These are phyloP conservation scores for Hypomyces rosellus DNA, from an alignment of 2,329 filamentous ascomycete genomes.

Conservation along the genomic window DNA sequence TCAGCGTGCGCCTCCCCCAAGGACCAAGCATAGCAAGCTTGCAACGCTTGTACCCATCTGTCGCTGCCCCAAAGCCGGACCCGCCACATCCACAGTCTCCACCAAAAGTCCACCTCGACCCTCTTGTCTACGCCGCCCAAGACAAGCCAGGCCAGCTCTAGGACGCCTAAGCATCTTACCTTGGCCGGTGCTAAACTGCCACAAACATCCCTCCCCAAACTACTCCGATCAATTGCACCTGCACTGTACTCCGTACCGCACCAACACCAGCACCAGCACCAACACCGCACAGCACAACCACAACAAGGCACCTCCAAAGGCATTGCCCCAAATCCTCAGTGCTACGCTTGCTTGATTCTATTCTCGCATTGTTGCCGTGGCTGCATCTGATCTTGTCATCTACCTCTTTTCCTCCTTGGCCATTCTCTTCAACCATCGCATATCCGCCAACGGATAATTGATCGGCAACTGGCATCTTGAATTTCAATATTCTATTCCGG, in stretches of 20 bases:
- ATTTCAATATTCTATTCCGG: conserved; percentile 6
- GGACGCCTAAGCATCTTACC: conserved; percentile 9
- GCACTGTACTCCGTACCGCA: conserved; percentile 1
- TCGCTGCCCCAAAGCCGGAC: conserved; percentile 7
- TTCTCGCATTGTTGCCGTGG: neutral
- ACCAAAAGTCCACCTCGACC: conserved; percentile 9
- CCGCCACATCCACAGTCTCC: conserved; percentile 10
- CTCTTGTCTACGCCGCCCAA: conserved; percentile 1
- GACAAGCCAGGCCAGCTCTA: neutral
- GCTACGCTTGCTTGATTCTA: neutral
- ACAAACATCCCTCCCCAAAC: conserved; percentile 12
- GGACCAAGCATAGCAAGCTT: neutral
- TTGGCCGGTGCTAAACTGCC: conserved; percentile 10
- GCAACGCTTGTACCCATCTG: neutral
- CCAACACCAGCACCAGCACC: conserved; percentile 1
- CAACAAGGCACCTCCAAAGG: neutral
- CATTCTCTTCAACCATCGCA: neutral
- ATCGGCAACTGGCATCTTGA: no score
- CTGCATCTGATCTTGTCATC: neutral
- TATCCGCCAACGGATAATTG: no score
- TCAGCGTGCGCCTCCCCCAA: neutral
- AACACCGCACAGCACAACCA: conserved; percentile 2
- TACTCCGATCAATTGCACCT: conserved; percentile 5
- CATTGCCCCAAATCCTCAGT: neutral
- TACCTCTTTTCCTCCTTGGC: neutral